Evolutionary conservation across 2,329 filamentous ascomycete genomes (phyloP).

Genomic region (Lanzia echinophila): DNA sequence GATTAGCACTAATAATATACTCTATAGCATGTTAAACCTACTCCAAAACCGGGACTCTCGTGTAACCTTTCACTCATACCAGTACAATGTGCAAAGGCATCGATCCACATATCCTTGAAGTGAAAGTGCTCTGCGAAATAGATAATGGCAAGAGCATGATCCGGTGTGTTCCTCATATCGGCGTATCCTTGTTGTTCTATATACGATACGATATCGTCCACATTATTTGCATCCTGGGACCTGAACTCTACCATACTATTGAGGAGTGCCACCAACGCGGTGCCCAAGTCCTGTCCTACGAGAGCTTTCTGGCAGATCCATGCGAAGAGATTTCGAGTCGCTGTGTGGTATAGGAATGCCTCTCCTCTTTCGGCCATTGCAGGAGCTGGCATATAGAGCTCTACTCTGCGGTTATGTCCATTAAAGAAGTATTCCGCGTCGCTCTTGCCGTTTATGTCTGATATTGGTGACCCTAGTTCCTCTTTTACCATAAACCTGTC

Average conservation of each 20-base stretch:
- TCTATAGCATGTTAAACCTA: slow-evolving; percentile 32
- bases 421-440: slow-evolving; percentile 15
- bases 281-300: slow-evolving; percentile 60
- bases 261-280: slow-evolving; percentile 56
- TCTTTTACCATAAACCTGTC: slow-evolving; percentile 39
- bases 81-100: slow-evolving; percentile 71
- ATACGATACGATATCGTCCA: slow-evolving; percentile 56
- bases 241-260: slow-evolving; percentile 59
- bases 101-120: slow-evolving; percentile 58
- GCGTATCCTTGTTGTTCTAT: slow-evolving; percentile 64
- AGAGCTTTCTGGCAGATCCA: slow-evolving; percentile 60
- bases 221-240: slow-evolving; percentile 46
- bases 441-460: slow-evolving; percentile 5
- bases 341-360: slow-evolving; percentile 56
- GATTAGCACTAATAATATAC: neutral
- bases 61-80: slow-evolving; percentile 64
- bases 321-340: slow-evolving; percentile 70
- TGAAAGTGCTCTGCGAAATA: slow-evolving; percentile 61
- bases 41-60: slow-evolving; percentile 52
- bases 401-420: slow-evolving; percentile 28
- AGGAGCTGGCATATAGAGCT: slow-evolving; percentile 67
- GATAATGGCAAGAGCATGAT: slow-evolving; percentile 62
- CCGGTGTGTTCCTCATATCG: slow-evolving; percentile 56
- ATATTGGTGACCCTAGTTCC: slow-evolving; percentile 12
- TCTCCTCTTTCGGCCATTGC: slow-evolving; percentile 44